Evolutionary conservation across 306 rosid genomes (phyloP), one percentile per base, ranked within the genome.

Genomic region (Sicyos baderoa): DNA sequence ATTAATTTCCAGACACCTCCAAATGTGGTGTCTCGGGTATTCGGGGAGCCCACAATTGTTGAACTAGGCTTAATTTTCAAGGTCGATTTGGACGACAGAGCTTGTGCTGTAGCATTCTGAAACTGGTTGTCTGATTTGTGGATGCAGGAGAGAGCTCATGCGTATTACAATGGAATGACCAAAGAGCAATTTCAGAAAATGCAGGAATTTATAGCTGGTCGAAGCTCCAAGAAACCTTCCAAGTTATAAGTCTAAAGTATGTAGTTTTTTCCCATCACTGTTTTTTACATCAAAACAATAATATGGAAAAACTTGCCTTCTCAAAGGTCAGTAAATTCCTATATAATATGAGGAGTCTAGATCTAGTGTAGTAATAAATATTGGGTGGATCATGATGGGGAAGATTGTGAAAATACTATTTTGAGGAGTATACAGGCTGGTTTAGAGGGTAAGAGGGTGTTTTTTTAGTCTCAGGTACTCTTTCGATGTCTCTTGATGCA

Each of bases 181-280:
- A 87, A 86, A 78, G 95, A 86, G 55, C 93, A 87, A 79, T 92
- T 92, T 76, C 78, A 68, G 82, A 86, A 84, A 80, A 92, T 92
- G 98, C 93, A 84, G 80, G 93, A 89, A 78, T 92, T 89, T 54
- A 89, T 89, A 75, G 89, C 89, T 1, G 86, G 92, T 74, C 84
- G 92, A 73, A 75, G 89, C 81, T 84, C 87, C 8, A 84, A 87
- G 82, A 83, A 82, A 68, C 90, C 80, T 48, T 83, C 97, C 22
- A 91, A 87, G 87, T 66, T 91, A 79, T 91, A 91, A 32, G 83
- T 51, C 50, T 70, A 53, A 27, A 9, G n/a, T 15, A 49, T 54
- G 27, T 50, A 50, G 16, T 27, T 68, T 22, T 17, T 18, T 11
- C 3, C 10, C 32, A 6, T 13, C 37, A 12, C 18, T 44, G 14